Evolutionary conservation across 192 early-diverging fungal genomes (phyloP).

Genomic region (Glomus cerebriforme): DNA sequence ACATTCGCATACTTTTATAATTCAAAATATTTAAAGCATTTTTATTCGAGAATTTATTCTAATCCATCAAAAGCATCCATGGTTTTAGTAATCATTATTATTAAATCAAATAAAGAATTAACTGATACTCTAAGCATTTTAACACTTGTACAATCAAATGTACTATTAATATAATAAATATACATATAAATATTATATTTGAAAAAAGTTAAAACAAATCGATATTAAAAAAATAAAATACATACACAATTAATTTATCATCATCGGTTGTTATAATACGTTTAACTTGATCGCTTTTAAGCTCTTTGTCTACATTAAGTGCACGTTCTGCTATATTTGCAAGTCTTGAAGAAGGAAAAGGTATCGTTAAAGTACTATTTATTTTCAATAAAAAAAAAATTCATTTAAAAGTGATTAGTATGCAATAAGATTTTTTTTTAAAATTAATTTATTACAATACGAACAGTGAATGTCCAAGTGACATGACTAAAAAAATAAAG

Average conservation of each 20-base stretch:
- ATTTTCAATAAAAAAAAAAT: neutral
- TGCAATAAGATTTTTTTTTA: too few species aligned
- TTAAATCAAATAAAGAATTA: conserved; percentile 54
- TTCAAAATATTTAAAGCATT: too few species aligned
- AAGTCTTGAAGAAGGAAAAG: conserved; percentile 44
- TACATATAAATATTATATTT: neutral
- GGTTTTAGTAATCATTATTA: conserved; percentile 50
- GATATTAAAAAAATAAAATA: neutral
- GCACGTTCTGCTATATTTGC: conserved; percentile 46
- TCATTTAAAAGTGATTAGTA: too few species aligned
- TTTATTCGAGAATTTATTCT: neutral
- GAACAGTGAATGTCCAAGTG: neutral
- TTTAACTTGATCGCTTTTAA: conserved; percentile 46
- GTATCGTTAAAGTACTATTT: conserved; percentile 4
- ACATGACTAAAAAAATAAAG: neutral
- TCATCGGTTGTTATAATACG: conserved; percentile 35
- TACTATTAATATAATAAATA: conserved; percentile 33
- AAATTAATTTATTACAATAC: neutral
- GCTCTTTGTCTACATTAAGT: conserved; percentile 49
- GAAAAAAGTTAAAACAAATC: neutral
- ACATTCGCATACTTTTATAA: too few species aligned
- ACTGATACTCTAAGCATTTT: conserved; percentile 51
- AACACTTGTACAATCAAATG: conserved; percentile 39
- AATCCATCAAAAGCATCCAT: conserved; percentile 45
- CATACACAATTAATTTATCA: conserved; percentile 44